A percentile compares a stretch with the other conserved stretches of the same genome.
Conservation (phyloP, 352 stramenopile genomes). For the Globisporangium viniferum region DNA sequence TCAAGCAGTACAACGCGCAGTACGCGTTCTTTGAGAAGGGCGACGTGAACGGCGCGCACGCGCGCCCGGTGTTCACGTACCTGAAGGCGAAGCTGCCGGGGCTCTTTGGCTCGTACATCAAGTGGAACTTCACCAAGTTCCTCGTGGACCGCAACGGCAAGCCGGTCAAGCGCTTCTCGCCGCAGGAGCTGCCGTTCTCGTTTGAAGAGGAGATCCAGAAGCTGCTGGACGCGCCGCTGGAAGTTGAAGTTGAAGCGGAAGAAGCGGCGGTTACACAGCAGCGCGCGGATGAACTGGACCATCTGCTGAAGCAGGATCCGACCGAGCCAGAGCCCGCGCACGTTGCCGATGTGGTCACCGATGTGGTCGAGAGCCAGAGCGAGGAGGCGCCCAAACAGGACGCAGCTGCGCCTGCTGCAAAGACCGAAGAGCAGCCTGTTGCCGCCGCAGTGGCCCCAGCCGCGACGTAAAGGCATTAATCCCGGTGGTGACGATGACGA, state of each 20-base stretch:
- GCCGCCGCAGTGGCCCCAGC: neutral
- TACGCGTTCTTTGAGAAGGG: conserved; percentile 60
- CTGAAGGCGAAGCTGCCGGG: conserved; percentile 18
- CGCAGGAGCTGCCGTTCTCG: neutral
- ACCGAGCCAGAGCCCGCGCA: neutral
- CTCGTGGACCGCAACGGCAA: neutral
- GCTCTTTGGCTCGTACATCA: neutral
- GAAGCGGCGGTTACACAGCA: neutral
- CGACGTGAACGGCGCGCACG: conserved; percentile 38
- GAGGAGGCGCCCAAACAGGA: neutral
- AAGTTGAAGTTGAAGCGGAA: neutral
- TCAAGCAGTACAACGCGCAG: conserved; percentile 37
- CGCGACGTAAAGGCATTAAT: neutral
- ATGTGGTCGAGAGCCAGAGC: neutral
- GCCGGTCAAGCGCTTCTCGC: neutral
- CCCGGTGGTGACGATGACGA: neutral
- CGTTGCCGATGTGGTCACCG: neutral
- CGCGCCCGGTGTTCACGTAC: conserved; percentile 35
- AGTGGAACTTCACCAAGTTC: conserved; percentile 1
- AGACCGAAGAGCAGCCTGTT: neutral
- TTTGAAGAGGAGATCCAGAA: conserved; percentile 19
- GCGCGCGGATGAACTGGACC: neutral
- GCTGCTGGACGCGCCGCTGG: conserved; percentile 32
- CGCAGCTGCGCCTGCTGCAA: neutral
- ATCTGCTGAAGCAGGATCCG: neutral